Evolutionary conservation across 1,284 basidiomycete species (phyloP).

Genomic region (Coniferiporia sulphurascens): DNA sequence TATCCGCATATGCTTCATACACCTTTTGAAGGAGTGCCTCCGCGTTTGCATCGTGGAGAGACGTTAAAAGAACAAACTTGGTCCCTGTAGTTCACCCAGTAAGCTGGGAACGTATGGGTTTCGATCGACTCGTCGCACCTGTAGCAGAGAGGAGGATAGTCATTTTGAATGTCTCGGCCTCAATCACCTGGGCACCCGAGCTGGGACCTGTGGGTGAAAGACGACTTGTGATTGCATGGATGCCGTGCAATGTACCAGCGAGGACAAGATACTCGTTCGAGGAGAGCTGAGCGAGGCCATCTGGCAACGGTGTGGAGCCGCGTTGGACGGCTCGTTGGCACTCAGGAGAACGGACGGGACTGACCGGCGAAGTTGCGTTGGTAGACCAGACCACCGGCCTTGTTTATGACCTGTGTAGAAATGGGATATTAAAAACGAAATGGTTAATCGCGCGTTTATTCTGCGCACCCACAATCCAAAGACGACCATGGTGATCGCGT

Average conservation of each 20-base stretch:
- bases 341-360: conserved; percentile 22
- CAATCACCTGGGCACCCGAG: conserved; percentile 89
- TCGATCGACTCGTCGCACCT: conserved; percentile 49
- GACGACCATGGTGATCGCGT: conserved; percentile 51
- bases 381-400: conserved; percentile 96
- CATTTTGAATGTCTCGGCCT: conserved; percentile 92
- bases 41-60: conserved; percentile 67
- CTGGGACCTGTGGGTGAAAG: conserved; percentile 80
- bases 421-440: conserved; percentile 11
- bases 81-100: conserved; percentile 58
- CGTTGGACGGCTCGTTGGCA: conserved; percentile 15
- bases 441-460: conserved; percentile 13
- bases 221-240: conserved; percentile 95
- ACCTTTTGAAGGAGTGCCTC: conserved; percentile 76
- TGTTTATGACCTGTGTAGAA: conserved; percentile 83
- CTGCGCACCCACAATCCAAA: conserved; percentile 72
- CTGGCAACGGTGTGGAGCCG: conserved; percentile 38
- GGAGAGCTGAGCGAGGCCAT: conserved; percentile 79
- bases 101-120: conserved; percentile 2
- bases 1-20: conserved; percentile 89
- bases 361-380: conserved; percentile 85
- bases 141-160: conserved; percentile 89
- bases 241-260: conserved; percentile 95
- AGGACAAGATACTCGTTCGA: conserved; percentile 98
- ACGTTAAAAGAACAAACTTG: conserved; percentile 93